Conservation (phyloP, 2,329 filamentous ascomycete genomes). For the Epichloe brachyelytri region DNA sequence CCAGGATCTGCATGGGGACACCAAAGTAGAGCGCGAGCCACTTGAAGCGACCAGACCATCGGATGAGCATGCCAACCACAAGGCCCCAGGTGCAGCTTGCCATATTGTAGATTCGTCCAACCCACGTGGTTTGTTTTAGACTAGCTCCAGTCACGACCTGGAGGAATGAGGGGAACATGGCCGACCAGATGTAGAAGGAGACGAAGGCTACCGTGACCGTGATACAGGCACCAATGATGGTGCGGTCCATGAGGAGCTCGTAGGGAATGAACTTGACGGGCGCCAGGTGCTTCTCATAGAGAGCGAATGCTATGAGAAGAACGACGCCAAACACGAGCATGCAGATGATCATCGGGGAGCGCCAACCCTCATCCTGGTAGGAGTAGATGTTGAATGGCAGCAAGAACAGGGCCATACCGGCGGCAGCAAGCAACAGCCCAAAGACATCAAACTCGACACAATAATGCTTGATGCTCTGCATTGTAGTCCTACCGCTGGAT, state of each 20-base stretch:
- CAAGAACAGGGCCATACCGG: conserved; percentile 46
- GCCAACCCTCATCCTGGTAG: conserved; percentile 36
- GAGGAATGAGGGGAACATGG: conserved; percentile 43
- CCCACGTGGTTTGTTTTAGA: conserved; percentile 32
- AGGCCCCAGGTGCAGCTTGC: conserved; percentile 37
- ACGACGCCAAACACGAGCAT: conserved; percentile 50
- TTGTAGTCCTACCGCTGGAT: not conserved
- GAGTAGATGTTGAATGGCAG: conserved; percentile 49
- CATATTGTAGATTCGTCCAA: conserved; percentile 33
- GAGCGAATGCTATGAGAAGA: conserved; percentile 39
- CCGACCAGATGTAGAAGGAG: conserved; percentile 39
- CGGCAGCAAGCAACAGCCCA: conserved; percentile 11
- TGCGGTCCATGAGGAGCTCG: conserved; percentile 35
- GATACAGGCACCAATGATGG: conserved; percentile 37
- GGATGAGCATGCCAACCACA: conserved; percentile 33
- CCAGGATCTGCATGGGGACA: conserved; percentile 41
- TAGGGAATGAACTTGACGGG: conserved; percentile 43
- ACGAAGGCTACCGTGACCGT: conserved; percentile 31
- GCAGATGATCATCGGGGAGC: conserved; percentile 38
- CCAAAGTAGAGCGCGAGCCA: conserved; percentile 27
- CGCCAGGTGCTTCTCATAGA: conserved; percentile 46
- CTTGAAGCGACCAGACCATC: conserved; percentile 34
- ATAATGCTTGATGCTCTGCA: conserved; percentile 36
- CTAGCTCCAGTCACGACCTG: conserved; percentile 34
- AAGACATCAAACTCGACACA: conserved; percentile 41